Base-by-base conservation (phyloP, 306 rosid species). In the Ochetophila trinervis region DNA sequence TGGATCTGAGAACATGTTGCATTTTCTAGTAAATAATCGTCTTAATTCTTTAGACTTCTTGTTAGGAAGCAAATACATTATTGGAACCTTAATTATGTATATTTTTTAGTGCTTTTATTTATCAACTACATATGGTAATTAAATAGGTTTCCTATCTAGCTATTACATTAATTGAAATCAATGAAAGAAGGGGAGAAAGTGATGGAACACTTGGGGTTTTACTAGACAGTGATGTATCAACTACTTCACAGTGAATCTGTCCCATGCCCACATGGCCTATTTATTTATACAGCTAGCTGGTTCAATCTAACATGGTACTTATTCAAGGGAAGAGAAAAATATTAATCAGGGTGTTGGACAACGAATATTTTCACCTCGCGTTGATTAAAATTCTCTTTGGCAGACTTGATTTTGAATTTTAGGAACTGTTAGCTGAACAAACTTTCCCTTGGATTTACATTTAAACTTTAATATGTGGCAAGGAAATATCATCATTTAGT, bases 191-290 rank as follows among this genome's bases (percentile, higher is more conserved):
- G 51, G 37, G 68, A 42, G 56, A 62, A 52, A 63, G 45, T 57
- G 63, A 76, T 50, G 8, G 56, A 72, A 61, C 57, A 51, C 16
- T 40, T 50, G 72, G 53, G 65, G 19, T 18, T 45, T 51, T 12
- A 40, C 37, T 18, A 65, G 81, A 85, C 67, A 74, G 69, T 63
- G 85, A 79, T 40, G 32, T 51, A 10, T 61, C 63, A 73, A 60
- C 71, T 47, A 58, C 76, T 56, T 40, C 47, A 62, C 24, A 47
- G 70, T 32, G 60, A 27, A 70, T 75, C 51, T 62, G 57, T 67
- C 70, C 70, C 72, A 45, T 60, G 57, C 67, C 8, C 77, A 78
- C 67, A 73, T 70, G 76, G 47, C 53, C 48, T 65, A 60, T 79
- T 69, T 53, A 69, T 59, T 70, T 59, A 50, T 42, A 27, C 32